Evolutionary conservation across 2,329 filamentous ascomycete genomes (phyloP).

Genomic region (Neofusicoccum sp.): DNA sequence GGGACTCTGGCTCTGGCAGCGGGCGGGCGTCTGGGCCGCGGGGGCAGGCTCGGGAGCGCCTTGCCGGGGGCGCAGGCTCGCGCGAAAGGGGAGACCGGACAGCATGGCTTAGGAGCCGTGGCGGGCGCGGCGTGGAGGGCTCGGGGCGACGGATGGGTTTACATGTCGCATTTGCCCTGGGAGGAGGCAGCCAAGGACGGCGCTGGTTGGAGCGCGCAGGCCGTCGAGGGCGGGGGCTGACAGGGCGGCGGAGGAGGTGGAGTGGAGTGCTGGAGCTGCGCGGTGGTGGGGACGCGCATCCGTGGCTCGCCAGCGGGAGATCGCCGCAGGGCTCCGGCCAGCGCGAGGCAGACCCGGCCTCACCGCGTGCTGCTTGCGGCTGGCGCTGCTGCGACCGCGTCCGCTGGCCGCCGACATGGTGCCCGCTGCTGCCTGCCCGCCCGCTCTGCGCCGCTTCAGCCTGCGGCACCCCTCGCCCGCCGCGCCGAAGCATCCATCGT

Average conservation of each 20-base stretch:
- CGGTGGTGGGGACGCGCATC: slow-evolving; percentile 1
- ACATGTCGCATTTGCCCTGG: slow-evolving; percentile 14
- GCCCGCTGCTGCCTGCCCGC: no score
- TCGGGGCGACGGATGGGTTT: slow-evolving; percentile 14
- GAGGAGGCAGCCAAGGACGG: background rate
- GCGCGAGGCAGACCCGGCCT: background rate
- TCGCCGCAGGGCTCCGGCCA: slow-evolving; percentile 3
- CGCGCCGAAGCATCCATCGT: no score
- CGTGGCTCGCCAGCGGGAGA: background rate
- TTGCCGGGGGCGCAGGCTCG: slow-evolving; percentile 2
- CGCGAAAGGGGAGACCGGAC: slow-evolving; percentile 18
- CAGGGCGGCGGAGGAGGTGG: background rate
- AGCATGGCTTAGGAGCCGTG: slow-evolving; percentile 5
- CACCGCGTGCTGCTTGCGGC: background rate
- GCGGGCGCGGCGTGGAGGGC: background rate
- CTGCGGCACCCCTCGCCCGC: no score
- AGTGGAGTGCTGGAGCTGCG: background rate
- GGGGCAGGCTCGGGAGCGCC: background rate
- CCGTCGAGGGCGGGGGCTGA: slow-evolving; percentile 6
- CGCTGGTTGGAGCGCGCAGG: slow-evolving; percentile 9
- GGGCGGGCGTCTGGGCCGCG: background rate
- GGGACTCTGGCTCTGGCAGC: slow-evolving; percentile 2
- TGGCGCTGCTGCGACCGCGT: no score
- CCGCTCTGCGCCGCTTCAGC: no score
- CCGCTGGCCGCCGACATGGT: no score